Percentiles rank a stretch among this genome's conserved stretches.
These are phyloP conservation scores for Pseudonectria buxi DNA, from an alignment of 2,329 filamentous ascomycete species.

Conservation along the genomic window DNA sequence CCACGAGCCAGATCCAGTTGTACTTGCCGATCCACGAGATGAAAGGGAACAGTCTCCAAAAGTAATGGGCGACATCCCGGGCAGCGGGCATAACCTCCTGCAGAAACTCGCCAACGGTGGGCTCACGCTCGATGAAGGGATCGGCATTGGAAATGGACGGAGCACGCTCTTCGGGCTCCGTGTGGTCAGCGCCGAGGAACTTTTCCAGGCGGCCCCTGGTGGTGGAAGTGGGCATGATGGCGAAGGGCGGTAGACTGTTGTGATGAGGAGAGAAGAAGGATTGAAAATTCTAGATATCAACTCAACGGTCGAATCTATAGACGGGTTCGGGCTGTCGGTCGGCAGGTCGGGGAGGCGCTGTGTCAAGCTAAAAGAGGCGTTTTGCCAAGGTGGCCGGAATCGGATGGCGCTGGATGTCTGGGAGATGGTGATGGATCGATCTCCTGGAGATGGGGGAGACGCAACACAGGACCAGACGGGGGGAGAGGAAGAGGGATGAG, in stretches of 20 bases:
- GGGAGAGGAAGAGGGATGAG: no score
- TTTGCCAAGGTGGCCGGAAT: slow-evolving; percentile 7
- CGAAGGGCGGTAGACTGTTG: not conserved
- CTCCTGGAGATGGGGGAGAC: slow-evolving; percentile 1
- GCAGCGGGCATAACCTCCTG: slow-evolving; percentile 29
- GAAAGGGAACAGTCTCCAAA: slow-evolving; percentile 42
- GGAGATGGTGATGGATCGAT: slow-evolving; percentile 4
- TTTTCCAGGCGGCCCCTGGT: slow-evolving; percentile 24
- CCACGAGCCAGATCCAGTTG: slow-evolving; percentile 40
- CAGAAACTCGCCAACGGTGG: slow-evolving; percentile 36
- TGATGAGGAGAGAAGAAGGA: slow-evolving; percentile 1
- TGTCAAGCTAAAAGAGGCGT: slow-evolving; percentile 15
- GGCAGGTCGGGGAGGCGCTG: slow-evolving; percentile 19
- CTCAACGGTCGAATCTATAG: slow-evolving; percentile 10
- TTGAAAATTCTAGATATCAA: slow-evolving; percentile 1
- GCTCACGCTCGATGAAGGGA: slow-evolving; percentile 34
- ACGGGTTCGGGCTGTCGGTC: slow-evolving; percentile 19
- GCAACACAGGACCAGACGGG: slow-evolving; percentile 5
- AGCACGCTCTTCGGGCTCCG: slow-evolving; percentile 25
- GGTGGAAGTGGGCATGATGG: slow-evolving; percentile 15
- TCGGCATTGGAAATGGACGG: slow-evolving; percentile 32
- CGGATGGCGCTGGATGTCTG: slow-evolving; percentile 6
- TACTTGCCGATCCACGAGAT: slow-evolving; percentile 44
- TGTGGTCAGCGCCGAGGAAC: slow-evolving; percentile 27
- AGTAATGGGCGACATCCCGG: slow-evolving; percentile 26